Evolutionary conservation across 306 rosid genomes (phyloP).

Genomic region (Dryas drummondii): DNA sequence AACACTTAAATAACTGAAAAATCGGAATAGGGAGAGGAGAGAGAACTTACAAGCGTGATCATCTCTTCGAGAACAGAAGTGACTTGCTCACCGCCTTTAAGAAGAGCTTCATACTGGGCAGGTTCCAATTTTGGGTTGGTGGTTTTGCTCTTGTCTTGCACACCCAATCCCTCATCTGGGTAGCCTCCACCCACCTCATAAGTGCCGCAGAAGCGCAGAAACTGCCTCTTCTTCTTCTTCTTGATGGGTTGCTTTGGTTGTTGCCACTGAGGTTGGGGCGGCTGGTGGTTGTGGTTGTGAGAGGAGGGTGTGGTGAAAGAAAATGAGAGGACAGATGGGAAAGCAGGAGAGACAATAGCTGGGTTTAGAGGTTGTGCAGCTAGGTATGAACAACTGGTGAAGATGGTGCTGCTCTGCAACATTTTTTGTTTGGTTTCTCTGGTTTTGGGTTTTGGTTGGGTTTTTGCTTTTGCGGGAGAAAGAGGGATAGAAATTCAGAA

Average conservation of each 20-base stretch:
- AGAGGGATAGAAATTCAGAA: background rate
- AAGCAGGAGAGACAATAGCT: background rate
- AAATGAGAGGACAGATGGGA: background rate
- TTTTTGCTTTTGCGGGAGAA: background rate
- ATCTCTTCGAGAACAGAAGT: constrained; percentile 83
- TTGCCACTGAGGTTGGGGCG: constrained; percentile 3
- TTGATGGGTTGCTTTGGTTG: constrained; percentile 23
- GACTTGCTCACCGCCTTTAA: constrained; percentile 90
- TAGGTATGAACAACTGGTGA: constrained; percentile 5
- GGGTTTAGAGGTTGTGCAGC: background rate
- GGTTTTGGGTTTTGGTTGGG: constrained; percentile 25
- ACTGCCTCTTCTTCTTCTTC: constrained; percentile 9
- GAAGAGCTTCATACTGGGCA: constrained; percentile 63
- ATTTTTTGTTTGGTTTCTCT: constrained; percentile 6
- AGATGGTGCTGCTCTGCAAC: constrained; percentile 22
- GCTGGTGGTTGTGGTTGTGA: background rate
- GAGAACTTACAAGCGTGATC: constrained; percentile 57
- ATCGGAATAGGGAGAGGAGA: background rate
- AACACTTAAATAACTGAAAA: background rate
- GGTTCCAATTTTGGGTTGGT: constrained; percentile 28
- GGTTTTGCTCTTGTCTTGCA: constrained; percentile 12
- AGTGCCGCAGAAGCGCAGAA: constrained; percentile 22
- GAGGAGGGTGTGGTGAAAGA: constrained; percentile 1
- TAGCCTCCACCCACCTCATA: constrained; percentile 85
- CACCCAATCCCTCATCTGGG: constrained; percentile 44